phyloP scores from a whole-genome alignment of 2,329 filamentous ascomycete species.

The Pseudogymnoascus sp. region DNA sequence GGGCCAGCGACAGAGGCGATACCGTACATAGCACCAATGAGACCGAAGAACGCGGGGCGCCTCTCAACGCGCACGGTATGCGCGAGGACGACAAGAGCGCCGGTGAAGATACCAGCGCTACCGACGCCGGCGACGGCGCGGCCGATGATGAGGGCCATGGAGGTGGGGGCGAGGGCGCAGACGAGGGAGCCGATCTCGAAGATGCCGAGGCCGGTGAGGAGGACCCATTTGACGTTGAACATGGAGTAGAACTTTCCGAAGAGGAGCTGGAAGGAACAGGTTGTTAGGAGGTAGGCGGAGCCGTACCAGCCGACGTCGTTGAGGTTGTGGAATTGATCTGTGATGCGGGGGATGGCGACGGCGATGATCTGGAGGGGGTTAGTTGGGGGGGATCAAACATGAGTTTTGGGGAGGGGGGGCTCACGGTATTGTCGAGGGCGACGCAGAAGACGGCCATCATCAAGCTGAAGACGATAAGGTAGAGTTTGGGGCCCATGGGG shows the following conservation, averaged over 20 bases:
- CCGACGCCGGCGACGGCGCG: conserved; percentile 26
- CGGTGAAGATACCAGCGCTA: conserved; percentile 24
- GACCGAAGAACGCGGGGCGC: conserved; percentile 16
- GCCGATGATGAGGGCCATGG: conserved; percentile 26
- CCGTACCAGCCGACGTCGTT: conserved; percentile 31
- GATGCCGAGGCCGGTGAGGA: conserved; percentile 19
- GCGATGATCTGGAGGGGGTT: conserved; percentile 18
- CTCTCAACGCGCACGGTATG: conserved; percentile 19
- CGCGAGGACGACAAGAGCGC: conserved; percentile 23
- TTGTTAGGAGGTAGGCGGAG: conserved; percentile 28
- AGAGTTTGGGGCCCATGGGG: conserved; percentile 13
- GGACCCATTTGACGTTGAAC: conserved; percentile 24
- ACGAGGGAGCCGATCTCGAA: conserved; percentile 27
- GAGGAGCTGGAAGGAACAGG: conserved; percentile 20
- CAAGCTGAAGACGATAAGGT: conserved; percentile 35
- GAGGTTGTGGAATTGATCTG: conserved; percentile 19
- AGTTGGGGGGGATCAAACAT: conserved; percentile 13
- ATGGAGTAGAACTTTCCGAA: conserved; percentile 23
- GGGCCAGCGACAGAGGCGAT: conserved; percentile 24
- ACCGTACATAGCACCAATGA: conserved; percentile 20
- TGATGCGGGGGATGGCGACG: conserved; percentile 17
- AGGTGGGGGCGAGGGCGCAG: conserved; percentile 23
- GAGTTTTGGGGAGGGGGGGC: neutral
- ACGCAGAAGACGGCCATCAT: conserved; percentile 37
- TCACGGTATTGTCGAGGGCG: conserved; percentile 31